Evolutionary conservation across 139 green algal species (phyloP).

Genomic region (Coccomyxa sp.): DNA sequence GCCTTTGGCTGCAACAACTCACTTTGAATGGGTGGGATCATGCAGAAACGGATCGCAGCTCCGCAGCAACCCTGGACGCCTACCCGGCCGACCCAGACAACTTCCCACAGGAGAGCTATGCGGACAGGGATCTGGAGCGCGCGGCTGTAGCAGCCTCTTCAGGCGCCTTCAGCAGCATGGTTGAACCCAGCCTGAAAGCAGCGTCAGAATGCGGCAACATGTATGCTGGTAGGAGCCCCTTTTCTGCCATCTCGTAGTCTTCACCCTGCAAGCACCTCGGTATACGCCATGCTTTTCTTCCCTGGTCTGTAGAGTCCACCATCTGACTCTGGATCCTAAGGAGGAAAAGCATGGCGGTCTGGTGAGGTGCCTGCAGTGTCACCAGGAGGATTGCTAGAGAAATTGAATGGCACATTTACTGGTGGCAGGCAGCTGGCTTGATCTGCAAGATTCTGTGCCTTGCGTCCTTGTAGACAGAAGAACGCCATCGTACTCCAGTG

Average conservation of each 20-base stretch:
- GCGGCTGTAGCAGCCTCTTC: not conserved
- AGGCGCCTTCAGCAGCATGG: slow-evolving; percentile 28
- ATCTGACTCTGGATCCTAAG: no score
- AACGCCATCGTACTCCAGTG: not conserved
- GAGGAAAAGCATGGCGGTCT: no score
- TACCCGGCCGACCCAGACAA: not conserved
- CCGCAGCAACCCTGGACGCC: not conserved
- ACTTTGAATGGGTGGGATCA: not conserved
- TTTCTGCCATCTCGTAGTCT: no score
- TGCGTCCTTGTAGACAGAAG: not conserved
- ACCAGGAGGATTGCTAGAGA: no score
- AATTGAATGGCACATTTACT: no score
- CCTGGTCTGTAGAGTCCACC: no score
- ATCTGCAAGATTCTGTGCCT: not conserved
- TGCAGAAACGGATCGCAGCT: not conserved
- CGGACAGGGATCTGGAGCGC: slow-evolving; percentile 19
- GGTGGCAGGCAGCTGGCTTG: no score
- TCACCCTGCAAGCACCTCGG: no score
- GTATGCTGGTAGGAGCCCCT: slow-evolving; percentile 49
- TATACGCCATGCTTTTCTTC: no score
- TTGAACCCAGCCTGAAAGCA: slow-evolving; percentile 40
- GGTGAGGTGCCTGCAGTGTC: no score
- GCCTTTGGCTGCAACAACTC: not conserved
- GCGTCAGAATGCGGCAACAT: slow-evolving; percentile 65
- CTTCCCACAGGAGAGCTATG: not conserved